phyloP scores from a whole-genome alignment of 345 rosid genomes.

The Turnera subulata region DNA sequence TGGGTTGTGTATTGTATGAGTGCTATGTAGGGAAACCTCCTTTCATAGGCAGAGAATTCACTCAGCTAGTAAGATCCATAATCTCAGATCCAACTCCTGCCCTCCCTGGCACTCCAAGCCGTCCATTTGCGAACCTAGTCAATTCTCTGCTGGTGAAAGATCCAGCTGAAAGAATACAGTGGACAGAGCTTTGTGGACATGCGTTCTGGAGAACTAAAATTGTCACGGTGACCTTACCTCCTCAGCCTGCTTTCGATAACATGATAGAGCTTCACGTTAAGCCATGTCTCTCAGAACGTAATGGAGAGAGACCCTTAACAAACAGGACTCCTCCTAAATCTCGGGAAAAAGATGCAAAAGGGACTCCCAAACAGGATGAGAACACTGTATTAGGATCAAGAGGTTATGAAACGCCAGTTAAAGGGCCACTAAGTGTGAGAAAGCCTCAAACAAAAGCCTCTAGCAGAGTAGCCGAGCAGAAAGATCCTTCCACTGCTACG shows the following conservation, averaged over 20 bases:
- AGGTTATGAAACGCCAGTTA: conserved; percentile 61
- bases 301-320: conserved; percentile 56
- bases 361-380: conserved; percentile 54
- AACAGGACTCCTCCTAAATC: conserved; percentile 72
- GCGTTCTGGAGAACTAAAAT: conserved; percentile 80
- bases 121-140: conserved; percentile 67
- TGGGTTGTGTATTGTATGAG: conserved; percentile 95
- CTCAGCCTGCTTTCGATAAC: conserved; percentile 80
- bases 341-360: conserved; percentile 70
- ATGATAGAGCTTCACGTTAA: conserved; percentile 62
- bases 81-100: conserved; percentile 85
- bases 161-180: conserved; percentile 87
- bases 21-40: conserved; percentile 93
- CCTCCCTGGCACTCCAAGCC: conserved; percentile 84
- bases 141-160: conserved; percentile 89
- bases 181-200: conserved; percentile 84
- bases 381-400: conserved; percentile 46
- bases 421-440: conserved; percentile 51
- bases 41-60: conserved; percentile 79
- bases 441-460: conserved; percentile 54
- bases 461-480: conserved; percentile 60
- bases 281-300: conserved; percentile 77
- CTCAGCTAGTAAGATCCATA: conserved; percentile 84
- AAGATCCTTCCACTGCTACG: conserved; percentile 49
- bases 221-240: conserved; percentile 52